Base-by-base conservation (phyloP, 306 rosid species). In the Cicer pinnatifidum region DNA sequence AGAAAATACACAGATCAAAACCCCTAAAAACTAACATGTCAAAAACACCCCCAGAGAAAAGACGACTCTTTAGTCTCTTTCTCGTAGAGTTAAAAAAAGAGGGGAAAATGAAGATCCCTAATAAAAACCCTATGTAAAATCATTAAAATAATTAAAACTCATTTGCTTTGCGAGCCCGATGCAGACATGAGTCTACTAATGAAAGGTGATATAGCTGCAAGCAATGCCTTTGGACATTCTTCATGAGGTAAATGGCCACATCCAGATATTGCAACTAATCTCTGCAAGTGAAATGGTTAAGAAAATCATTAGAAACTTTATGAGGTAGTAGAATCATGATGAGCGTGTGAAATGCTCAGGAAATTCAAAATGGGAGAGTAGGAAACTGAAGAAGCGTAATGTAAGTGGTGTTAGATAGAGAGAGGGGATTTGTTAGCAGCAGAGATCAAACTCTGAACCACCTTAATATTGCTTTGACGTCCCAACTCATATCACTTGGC, bases 241-340 rank as follows among this genome's bases (percentile, higher is more conserved):
- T 93, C 98, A 45, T 91, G 98, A 6, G 98, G 98, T 47, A 93
- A 96, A 83, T 93, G 98, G 13, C 98, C 98, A 46, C 98, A 93
- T 54, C 96, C 96, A 4, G 97, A 91, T 78, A 93, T 85, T 7
- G 89, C 88, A 53, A 93, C 96, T 60, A 93, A 74, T 83, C 97
- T 88, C 98, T 93, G 97, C 86, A 79, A 11, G 8, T 62, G 44
- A 71, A 68, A 58, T 69, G 62, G 56, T 50, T 44, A 54, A 53
- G 54, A 69, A 23, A 73, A 47, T 67, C 48, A 68, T 75, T n/a
- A 68, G 54, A 52, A 12, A 56, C 39, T 37, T 73, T n/a, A 47
- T 12, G 15, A 60, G 12, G 44, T 6, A 54, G 44, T 6, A 54
- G 4, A 71, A 67, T 41, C 62, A 44, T 57, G 9, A 2, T 65